Base-by-base conservation (phyloP, 495 filamentous ascomycete genomes). In the Tuber aestivum region DNA sequence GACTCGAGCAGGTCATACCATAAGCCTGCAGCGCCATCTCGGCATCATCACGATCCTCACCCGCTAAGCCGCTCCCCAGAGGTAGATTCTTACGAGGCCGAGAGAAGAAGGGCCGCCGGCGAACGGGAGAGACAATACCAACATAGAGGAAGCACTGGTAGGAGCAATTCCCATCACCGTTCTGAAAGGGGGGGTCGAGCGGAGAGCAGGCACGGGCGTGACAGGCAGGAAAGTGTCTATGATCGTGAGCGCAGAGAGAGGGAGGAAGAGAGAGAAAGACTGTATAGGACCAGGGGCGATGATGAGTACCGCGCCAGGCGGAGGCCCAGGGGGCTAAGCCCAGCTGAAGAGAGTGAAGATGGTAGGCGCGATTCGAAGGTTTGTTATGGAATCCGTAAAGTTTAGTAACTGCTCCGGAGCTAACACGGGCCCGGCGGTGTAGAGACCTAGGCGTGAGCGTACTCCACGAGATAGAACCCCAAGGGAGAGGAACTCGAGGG, bases 191-290 rank as follows among this genome's bases (percentile, higher is more conserved):
- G 86, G 32, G 84, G 84, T 32, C 85, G 88, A 37, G 84, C 85
- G 27, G 82, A 82, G 56, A 86, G 85, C 77, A 85, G 86, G 65
- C 83, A 80, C 69, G 89, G 89, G 40, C 87, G 89, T 27, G 84
- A 74, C 77, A 77, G 84, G 41, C 81, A 83, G 12, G 81, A 85
- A 69, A 87, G 87, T 79, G 86, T 89, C 72, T 90, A 91, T 77
- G 89, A 90, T 45, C 89, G 89, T 70, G 94, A 97, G 84, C 88
- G 92, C 48, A 88, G 93, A 35, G 91, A 92, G 74, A 89, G 93
- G 23, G 93, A 95, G 80, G 92, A 94, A 78, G 93, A 97, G 83
- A 89, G 94, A 35, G 93, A 97, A 83, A 88, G 93, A 41, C 84
- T 91, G 18, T 98, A 97, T 83, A 90, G 93, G 70, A 91, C 88